Evolutionary conservation across 1,139 yeast species (phyloP), one percentile per base, ranked within the genome.

Genomic region (Scheffersomyces lignicola): DNA sequence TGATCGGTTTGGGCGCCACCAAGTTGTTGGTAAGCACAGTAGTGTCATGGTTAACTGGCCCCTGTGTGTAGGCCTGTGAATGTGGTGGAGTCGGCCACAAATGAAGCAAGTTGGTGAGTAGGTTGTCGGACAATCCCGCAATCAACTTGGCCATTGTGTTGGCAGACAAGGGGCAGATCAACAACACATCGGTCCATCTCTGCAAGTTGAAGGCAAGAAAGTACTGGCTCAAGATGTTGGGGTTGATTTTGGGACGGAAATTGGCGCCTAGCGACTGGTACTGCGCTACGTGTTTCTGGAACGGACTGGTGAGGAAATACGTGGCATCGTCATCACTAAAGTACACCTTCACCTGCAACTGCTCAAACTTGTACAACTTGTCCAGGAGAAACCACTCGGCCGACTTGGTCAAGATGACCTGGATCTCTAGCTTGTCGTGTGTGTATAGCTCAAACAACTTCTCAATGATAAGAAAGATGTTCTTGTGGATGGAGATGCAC

Each of bases 111-210:
- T 58, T 58, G 12, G 58, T 55, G 29, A 59, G 42, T 24, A 59
- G 48, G 37, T 56, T 54, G 36, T 59, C 63, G 10, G 56, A 47
- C 24, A 59, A 43, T 11, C 64, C 64, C 32, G 50, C 53, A 33
- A 56, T 49, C 29, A 57, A 36, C 38, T 59, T 59, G 13, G 64
- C 62, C 49, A 59, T 43, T 10, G 62, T 50, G 35, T 59, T 59
- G 9, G 63, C 63, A 14, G 58, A 51, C 18, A 59, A 41, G 3
- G 64, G 64, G 1, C 62, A 60, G 14, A 60, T 48, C 29, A 65
- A 54, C 33, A 64, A 55, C 3, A 65, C 62, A 42, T 65, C 61
- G 4, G 63, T 54, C 64, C 64, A 58, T 38, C 46, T 45, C 32
- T 52, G 60, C 25, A 58, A 43, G 7, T 58, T 53, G 29, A 49